Percentiles rank a stretch among this genome's conserved stretches.
These are phyloP conservation scores for Dittrichia graveolens DNA, from an alignment of 129 eudicot species.

Conservation along the genomic window DNA sequence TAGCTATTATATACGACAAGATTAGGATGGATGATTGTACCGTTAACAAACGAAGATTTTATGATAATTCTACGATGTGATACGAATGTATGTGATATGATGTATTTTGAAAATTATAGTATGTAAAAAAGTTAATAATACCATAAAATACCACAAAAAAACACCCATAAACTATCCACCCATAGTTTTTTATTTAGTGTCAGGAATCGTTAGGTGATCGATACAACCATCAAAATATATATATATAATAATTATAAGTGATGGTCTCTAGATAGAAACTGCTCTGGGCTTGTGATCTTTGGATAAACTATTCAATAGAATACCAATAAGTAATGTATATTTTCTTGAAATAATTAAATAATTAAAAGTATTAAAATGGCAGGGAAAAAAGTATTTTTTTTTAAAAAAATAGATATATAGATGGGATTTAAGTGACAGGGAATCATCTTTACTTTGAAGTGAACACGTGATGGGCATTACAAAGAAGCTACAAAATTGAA, in stretches of 20 bases:
- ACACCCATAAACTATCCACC: too few relatives aligned
- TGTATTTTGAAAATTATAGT: too few relatives aligned
- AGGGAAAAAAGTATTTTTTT: slow-evolving; percentile 15
- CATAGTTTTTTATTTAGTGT: neutral
- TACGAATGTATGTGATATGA: too few relatives aligned
- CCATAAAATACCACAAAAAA: too few relatives aligned
- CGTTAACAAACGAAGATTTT: neutral
- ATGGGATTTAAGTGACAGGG: slow-evolving; percentile 31
- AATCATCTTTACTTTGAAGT: slow-evolving; percentile 31
- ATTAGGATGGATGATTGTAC: too few relatives aligned
- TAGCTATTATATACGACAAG: too few relatives aligned
- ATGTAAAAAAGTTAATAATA: too few relatives aligned
- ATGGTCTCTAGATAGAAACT: too few relatives aligned
- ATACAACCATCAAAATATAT: neutral
- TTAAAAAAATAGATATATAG: slow-evolving; percentile 3
- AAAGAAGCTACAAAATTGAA: slow-evolving; percentile 12
- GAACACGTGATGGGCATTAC: slow-evolving; percentile 35
- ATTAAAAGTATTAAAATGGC: neutral
- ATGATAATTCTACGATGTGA: neutral
- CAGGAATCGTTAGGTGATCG: neutral
- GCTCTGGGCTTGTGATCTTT: neutral
- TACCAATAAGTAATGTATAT: neutral
- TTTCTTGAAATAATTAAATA: neutral
- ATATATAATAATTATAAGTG: too few relatives aligned
- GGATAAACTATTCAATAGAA: neutral